A percentile compares a stretch with the other conserved stretches of the same genome.
Conservation (phyloP, 345 rosid species). For the Fremontodendron californicum region DNA sequence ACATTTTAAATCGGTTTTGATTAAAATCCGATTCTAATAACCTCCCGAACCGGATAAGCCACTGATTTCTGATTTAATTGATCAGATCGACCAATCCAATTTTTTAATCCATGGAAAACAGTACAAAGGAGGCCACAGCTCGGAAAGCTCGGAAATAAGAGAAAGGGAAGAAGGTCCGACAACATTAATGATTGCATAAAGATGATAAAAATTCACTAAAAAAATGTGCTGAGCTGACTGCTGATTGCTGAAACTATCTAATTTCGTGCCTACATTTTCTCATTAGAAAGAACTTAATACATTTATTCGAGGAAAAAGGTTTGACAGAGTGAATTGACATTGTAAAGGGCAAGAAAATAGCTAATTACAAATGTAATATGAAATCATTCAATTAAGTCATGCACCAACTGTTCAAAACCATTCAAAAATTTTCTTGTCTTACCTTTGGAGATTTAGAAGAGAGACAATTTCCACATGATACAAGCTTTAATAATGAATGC, state of each 20-base stretch:
- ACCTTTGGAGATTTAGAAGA: conserved; percentile 59
- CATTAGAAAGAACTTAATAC: background rate
- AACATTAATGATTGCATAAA: conserved; percentile 1
- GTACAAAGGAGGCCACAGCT: background rate
- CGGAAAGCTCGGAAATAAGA: no score
- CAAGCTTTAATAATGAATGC: conserved; percentile 63
- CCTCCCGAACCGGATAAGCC: no score
- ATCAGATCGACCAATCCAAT: no score
- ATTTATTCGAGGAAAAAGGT: conserved; percentile 3
- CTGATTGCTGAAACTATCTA: background rate
- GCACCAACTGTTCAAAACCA: conserved; percentile 15
- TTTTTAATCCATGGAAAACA: no score
- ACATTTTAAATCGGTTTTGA: no score
- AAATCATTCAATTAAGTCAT: background rate
- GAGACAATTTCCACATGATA: conserved; percentile 66
- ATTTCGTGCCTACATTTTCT: background rate
- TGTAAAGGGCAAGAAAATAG: conserved; percentile 31
- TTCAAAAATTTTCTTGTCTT: conserved; percentile 20
- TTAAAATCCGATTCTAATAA: no score
- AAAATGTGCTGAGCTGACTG: no score
- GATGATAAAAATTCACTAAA: background rate
- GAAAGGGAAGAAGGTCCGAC: background rate
- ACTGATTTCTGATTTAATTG: no score
- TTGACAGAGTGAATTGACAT: conserved; percentile 11
- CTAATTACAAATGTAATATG: conserved; percentile 34